A percentile compares a stretch with the other conserved stretches of the same genome.
phyloP scores from a whole-genome alignment of 139 green algal species.

The Raphidocelis subcapitata region DNA sequence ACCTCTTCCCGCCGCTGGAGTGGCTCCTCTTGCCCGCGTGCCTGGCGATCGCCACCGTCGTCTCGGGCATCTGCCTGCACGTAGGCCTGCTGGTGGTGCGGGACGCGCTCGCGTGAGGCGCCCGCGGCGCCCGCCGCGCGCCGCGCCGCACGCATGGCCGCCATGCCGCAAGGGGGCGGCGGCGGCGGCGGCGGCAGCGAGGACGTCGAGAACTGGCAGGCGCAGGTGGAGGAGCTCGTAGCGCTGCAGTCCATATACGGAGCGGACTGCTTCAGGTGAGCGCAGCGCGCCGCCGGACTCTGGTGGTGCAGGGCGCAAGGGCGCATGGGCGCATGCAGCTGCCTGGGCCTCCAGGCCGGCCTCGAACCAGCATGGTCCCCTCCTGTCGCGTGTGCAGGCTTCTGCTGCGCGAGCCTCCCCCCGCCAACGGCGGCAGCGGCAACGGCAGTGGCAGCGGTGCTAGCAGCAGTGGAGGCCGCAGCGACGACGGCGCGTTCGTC shows the following conservation, averaged over 20 bases:
- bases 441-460: not conserved
- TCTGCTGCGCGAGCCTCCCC: not conserved
- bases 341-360: not conserved
- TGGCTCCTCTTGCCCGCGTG: constrained; percentile 27
- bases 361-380: not conserved
- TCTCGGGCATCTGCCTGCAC: constrained; percentile 17
- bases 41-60: constrained; percentile 1
- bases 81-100: constrained; percentile 4
- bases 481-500: not conserved
- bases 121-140: not conserved
- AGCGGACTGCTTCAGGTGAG: constrained; percentile 47
- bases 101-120: constrained; percentile 2
- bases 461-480: not conserved
- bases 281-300: not conserved
- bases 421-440: not conserved
- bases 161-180: not conserved
- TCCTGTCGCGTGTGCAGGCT: not conserved
- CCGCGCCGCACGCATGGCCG: not conserved
- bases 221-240: constrained; percentile 68
- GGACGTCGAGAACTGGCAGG: constrained; percentile 51
- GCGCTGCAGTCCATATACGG: constrained; percentile 61
- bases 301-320: not conserved
- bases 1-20: constrained; percentile 37
- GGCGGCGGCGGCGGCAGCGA: not conserved
- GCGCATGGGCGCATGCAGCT: not conserved